A percentile compares a stretch with the other conserved stretches of the same genome.
These are phyloP conservation scores for Eutypella sp. DNA, from an alignment of 2,329 filamentous ascomycete species.

Conservation along the genomic window DNA sequence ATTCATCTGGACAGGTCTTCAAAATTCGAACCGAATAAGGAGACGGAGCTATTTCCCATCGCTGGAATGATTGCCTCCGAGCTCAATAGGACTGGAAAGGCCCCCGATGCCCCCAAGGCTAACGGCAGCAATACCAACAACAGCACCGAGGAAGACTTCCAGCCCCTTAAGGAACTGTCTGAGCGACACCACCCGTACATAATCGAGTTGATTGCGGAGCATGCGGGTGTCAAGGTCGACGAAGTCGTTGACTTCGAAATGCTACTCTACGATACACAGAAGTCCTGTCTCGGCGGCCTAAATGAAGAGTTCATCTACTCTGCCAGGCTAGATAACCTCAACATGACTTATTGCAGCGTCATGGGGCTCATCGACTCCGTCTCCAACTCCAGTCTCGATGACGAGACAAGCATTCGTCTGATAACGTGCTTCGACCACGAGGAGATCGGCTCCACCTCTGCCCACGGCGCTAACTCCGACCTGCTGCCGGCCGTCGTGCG, in stretches of 20 bases:
- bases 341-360: slow-evolving; percentile 92
- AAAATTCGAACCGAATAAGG: slow-evolving; percentile 92
- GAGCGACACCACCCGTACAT: slow-evolving; percentile 88
- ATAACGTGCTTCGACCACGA: slow-evolving; percentile 96
- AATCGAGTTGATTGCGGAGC: slow-evolving; percentile 75
- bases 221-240: slow-evolving; percentile 64
- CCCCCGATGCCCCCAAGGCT: slow-evolving; percentile 35
- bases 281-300: slow-evolving; percentile 81
- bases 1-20: slow-evolving; percentile 87
- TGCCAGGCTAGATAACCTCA: slow-evolving; percentile 89
- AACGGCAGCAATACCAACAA: slow-evolving; percentile 24
- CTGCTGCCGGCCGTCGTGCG: slow-evolving; percentile 82
- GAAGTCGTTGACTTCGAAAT: slow-evolving; percentile 92
- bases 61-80: slow-evolving; percentile 81
- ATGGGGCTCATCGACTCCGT: slow-evolving; percentile 80
- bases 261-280: slow-evolving; percentile 94
- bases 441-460: slow-evolving; percentile 88
- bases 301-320: slow-evolving; percentile 96
- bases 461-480: slow-evolving; percentile 91
- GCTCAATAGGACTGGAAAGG: slow-evolving; percentile 68
- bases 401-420: slow-evolving; percentile 80
- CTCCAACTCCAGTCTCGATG: slow-evolving; percentile 57
- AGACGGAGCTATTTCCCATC: slow-evolving; percentile 92
- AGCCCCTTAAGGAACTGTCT: slow-evolving; percentile 69
- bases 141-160: slow-evolving; percentile 52